Conservation (phyloP, 2,329 filamentous ascomycete genomes). For the Sarocladium brachiariae region DNA sequence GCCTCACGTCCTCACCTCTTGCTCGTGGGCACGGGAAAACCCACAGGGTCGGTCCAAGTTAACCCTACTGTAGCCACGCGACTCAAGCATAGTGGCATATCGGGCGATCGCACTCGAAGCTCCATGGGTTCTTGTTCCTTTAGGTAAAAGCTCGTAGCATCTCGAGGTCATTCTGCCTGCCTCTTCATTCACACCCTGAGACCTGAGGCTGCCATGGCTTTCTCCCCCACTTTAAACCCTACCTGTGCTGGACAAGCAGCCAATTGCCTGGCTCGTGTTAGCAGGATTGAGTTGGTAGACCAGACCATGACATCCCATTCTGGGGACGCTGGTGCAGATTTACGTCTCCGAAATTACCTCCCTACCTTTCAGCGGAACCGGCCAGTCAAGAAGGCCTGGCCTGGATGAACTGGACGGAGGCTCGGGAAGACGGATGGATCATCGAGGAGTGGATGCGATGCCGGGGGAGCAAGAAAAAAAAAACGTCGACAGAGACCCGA, state of each 20-base stretch:
- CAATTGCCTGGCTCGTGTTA: constrained; percentile 6
- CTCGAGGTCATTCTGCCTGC: neutral
- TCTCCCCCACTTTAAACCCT: neutral
- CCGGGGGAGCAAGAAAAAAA: constrained; percentile 6
- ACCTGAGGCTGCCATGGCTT: neutral
- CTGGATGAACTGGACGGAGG: neutral
- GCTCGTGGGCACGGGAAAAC: too few species aligned
- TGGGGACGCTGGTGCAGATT: neutral
- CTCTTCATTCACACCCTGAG: neutral
- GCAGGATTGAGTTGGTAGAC: too few species aligned
- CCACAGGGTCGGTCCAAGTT: neutral
- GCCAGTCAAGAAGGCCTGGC: neutral
- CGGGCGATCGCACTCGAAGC: neutral
- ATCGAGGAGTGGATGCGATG: constrained; percentile 6
- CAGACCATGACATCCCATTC: neutral
- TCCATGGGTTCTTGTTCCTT: neutral
- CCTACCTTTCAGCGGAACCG: constrained; percentile 3
- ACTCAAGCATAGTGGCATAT: constrained; percentile 4
- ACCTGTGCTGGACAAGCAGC: neutral
- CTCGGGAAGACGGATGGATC: neutral
- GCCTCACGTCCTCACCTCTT: too few species aligned
- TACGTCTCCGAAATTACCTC: neutral
- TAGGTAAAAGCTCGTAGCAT: neutral
- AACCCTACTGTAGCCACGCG: constrained; percentile 2
- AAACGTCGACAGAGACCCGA: neutral